These are phyloP conservation scores for Puccinia polysora DNA, from an alignment of 1,284 basidiomycete species.

Conservation along the genomic window DNA sequence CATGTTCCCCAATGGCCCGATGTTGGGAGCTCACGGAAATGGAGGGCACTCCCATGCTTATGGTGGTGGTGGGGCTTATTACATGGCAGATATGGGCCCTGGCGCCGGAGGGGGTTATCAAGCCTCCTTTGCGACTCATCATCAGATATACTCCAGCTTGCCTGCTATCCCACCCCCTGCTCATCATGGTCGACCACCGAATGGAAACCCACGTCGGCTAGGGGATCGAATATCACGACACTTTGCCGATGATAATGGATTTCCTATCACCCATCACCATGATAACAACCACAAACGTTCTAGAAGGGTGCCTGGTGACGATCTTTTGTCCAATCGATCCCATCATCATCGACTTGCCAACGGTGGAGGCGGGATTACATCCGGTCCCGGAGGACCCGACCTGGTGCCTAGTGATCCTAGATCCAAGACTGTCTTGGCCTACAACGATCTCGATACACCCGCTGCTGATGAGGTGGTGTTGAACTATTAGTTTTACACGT, in stretches of 20 bases:
- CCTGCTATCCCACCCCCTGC: slow-evolving; percentile 27
- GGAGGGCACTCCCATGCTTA: neutral
- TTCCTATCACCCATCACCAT: neutral
- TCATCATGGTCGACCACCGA: slow-evolving; percentile 7
- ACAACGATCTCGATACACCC: slow-evolving; percentile 41
- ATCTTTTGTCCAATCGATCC: neutral
- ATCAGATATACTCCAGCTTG: slow-evolving; percentile 23
- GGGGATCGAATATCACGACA: slow-evolving; percentile 37
- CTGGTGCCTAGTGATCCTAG: slow-evolving; percentile 27
- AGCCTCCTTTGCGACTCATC: slow-evolving; percentile 7
- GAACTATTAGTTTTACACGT: slow-evolving; percentile 37
- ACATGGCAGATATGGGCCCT: slow-evolving; percentile 31
- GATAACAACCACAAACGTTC: slow-evolving; percentile 2
- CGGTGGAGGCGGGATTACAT: neutral
- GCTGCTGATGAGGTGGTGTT: slow-evolving; percentile 42
- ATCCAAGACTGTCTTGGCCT: slow-evolving; percentile 42
- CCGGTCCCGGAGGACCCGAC: neutral
- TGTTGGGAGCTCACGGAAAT: slow-evolving; percentile 14
- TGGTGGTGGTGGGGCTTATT: slow-evolving; percentile 18
- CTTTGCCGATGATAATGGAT: slow-evolving; percentile 15
- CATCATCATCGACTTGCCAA: neutral
- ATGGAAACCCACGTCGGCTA: slow-evolving; percentile 13
- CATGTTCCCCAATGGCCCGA: slow-evolving; percentile 14
- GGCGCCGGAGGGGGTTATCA: slow-evolving; percentile 10
- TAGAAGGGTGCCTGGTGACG: slow-evolving; percentile 6